Evolutionary conservation across 345 rosid genomes (phyloP).

Genomic region (Arabis alpina): DNA sequence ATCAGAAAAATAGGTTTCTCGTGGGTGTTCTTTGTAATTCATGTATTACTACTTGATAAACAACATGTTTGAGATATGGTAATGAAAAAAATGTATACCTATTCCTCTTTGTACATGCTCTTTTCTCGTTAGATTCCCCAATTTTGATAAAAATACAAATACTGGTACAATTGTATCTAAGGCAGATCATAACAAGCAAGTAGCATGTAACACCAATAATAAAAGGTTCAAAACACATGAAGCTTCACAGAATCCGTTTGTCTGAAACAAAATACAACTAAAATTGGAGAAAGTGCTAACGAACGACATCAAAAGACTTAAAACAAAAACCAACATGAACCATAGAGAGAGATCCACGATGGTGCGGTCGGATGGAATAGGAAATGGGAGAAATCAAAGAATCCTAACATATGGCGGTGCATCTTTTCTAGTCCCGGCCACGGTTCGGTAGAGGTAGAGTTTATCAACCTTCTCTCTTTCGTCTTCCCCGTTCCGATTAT

Average conservation of each 20-base stretch:
- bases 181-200: slow-evolving; percentile 4
- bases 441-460: slow-evolving; percentile 82
- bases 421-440: slow-evolving; percentile 79
- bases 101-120: not conserved
- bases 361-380: not conserved
- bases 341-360: not conserved
- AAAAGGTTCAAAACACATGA: slow-evolving; percentile 5
- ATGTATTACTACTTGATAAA: not conserved
- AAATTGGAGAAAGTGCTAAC: slow-evolving; percentile 9
- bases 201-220: not conserved
- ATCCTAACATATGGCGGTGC: slow-evolving; percentile 73
- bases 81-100: not conserved
- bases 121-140: not conserved
- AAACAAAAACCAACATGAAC: slow-evolving; percentile 3
- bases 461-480: slow-evolving; percentile 61
- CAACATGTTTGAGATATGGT: not conserved
- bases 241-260: slow-evolving; percentile 16
- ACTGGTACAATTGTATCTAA: no score
- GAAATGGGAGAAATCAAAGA: slow-evolving; percentile 28
- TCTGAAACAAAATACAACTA: slow-evolving; percentile 27
- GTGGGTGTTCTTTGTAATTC: slow-evolving; percentile 15
- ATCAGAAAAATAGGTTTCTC: not conserved
- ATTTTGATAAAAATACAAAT: not conserved
- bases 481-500: slow-evolving; percentile 33
- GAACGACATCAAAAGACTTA: slow-evolving; percentile 3